Evolutionary conservation across 225 moss, liverwort and hornwort species (phyloP).

Genomic region (Antitrichia curtipendula): DNA sequence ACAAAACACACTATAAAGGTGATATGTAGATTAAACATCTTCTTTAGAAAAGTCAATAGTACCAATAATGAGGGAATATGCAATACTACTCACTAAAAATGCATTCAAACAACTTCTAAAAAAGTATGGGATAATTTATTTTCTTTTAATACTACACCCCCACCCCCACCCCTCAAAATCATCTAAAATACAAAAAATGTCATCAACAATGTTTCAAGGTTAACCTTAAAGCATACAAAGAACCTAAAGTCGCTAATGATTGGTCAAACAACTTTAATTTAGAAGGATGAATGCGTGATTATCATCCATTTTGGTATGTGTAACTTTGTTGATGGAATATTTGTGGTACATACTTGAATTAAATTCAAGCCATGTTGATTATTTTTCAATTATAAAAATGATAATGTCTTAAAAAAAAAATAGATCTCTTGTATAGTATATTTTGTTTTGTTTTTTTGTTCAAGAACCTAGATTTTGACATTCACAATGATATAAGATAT

Average conservation of each 20-base stretch:
- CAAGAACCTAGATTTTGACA: not conserved
- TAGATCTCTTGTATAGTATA: fast-evolving
- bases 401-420: not conserved
- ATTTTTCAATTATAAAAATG: too few species aligned
- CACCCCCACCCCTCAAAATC: fast-evolving
- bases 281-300: fast-evolving
- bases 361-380: too few species aligned
- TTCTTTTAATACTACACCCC: too few species aligned
- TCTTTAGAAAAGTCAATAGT: too few species aligned
- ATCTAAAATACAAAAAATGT: not conserved
- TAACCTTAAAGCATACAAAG: not conserved
- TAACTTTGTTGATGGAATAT: too few species aligned
- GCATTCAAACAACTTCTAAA: too few species aligned
- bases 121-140: too few species aligned
- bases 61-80: too few species aligned
- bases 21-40: too few species aligned
- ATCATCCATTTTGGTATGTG: not conserved
- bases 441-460: not conserved
- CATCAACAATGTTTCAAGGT: fast-evolving
- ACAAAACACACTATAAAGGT: fast-evolving
- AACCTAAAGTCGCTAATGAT: too few species aligned
- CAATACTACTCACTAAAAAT: too few species aligned
- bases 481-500: not conserved
- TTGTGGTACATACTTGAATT: too few species aligned
- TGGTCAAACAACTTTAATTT: not conserved